Conservation (phyloP, 2,329 filamentous ascomycete genomes). For the Salinomyces thailandicus region DNA sequence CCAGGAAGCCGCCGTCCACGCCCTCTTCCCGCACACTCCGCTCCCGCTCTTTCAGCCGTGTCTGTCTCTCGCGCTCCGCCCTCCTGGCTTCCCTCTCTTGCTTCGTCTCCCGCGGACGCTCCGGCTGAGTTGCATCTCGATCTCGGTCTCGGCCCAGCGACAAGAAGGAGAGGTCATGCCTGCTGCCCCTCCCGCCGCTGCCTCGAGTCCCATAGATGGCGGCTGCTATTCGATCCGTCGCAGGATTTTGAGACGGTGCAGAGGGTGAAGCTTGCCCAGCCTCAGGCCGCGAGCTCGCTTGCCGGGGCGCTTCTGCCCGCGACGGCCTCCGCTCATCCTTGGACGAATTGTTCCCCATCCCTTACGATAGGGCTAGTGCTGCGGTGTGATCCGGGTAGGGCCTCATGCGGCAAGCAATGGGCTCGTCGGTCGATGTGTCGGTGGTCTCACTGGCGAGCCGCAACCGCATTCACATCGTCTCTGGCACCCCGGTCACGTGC, state of each 20-base stretch:
- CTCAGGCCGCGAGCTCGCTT: slow-evolving; percentile 22
- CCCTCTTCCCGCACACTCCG: slow-evolving; percentile 83
- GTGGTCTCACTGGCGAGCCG: no score
- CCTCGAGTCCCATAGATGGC: slow-evolving; percentile 36
- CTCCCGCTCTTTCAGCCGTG: slow-evolving; percentile 73
- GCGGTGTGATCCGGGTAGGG: no score
- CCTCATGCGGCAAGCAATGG: no score
- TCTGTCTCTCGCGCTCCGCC: slow-evolving; percentile 67
- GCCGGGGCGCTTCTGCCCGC: slow-evolving; percentile 25
- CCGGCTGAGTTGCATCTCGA: slow-evolving; percentile 31
- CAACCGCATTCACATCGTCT: no score
- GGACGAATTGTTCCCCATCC: slow-evolving; percentile 41
- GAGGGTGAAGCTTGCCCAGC: slow-evolving; percentile 10
- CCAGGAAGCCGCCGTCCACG: slow-evolving; percentile 87
- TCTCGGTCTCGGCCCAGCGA: slow-evolving; percentile 43
- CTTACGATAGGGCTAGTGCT: no score
- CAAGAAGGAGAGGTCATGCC: slow-evolving; percentile 49
- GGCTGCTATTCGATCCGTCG: slow-evolving; percentile 19
- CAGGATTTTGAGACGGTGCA: slow-evolving; percentile 8
- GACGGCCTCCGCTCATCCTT: slow-evolving; percentile 35
- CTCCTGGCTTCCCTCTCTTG: slow-evolving; percentile 83
- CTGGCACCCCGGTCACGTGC: no score
- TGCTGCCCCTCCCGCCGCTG: slow-evolving; percentile 36
- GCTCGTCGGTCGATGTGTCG: no score
- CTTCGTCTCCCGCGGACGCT: slow-evolving; percentile 70